Evolutionary conservation across 331 rosid species (phyloP).

Genomic region (Telfairia occidentalis): DNA sequence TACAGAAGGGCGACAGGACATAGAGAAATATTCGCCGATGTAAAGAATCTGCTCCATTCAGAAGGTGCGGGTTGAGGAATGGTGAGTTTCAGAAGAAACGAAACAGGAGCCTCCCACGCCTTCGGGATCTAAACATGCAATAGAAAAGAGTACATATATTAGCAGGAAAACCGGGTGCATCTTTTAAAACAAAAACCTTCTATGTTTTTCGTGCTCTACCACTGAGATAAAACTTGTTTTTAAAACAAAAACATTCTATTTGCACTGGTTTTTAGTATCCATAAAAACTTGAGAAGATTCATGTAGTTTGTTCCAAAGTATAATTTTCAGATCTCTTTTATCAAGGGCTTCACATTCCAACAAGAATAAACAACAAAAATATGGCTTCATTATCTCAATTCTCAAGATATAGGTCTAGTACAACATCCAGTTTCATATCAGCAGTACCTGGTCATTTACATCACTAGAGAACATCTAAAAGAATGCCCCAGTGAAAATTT

Average conservation of each 20-base stretch:
- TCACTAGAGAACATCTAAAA: not conserved
- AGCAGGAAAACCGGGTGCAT: not conserved
- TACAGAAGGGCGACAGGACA: constrained; percentile 70
- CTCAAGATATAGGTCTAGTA: not conserved
- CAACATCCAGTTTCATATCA: not conserved
- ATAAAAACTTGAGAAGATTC: not conserved
- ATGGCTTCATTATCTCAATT: not conserved
- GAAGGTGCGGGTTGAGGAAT: constrained; percentile 69
- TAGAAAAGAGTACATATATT: not conserved
- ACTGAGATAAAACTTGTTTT: too few species aligned
- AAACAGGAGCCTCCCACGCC: constrained; percentile 58
- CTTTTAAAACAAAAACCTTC: not conserved
- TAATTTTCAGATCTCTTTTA: not conserved
- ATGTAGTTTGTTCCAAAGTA: not conserved
- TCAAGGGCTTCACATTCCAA: not conserved
- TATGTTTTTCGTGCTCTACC: too few species aligned
- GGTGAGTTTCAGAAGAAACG: constrained; percentile 60
- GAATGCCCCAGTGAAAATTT: not conserved
- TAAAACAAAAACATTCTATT: not conserved
- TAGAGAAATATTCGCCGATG: constrained; percentile 77
- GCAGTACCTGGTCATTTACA: not conserved
- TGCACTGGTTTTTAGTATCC: too few species aligned
- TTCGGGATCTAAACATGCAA: constrained; percentile 43
- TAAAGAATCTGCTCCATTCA: constrained; percentile 69
- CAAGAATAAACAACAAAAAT: not conserved